Percentiles rank a stretch among this genome's conserved stretches.
phyloP scores from a whole-genome alignment of 2,329 filamentous ascomycete genomes.

The Dothistroma pini region DNA sequence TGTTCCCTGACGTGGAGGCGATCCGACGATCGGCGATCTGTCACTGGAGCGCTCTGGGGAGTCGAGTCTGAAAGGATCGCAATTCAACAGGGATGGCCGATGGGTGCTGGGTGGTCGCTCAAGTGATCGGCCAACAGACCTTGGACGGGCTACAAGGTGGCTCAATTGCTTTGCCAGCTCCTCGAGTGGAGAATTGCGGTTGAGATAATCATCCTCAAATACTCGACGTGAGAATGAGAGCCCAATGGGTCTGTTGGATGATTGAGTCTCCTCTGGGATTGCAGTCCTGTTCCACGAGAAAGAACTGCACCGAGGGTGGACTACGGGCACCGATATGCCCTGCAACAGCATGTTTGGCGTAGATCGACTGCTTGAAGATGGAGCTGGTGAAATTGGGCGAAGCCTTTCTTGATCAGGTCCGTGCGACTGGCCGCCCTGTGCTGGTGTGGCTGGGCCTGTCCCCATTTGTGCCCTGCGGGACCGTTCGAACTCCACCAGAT shows the following conservation, averaged over 20 bases:
- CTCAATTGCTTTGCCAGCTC: constrained; percentile 32
- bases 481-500: constrained; percentile 9
- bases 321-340: not conserved
- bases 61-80: constrained; percentile 20
- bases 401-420: not conserved
- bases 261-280: not conserved
- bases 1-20: not conserved
- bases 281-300: constrained; percentile 14
- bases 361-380: constrained; percentile 20
- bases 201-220: constrained; percentile 18
- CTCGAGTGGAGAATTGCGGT: constrained; percentile 33
- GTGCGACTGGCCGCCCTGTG: not conserved
- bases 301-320: constrained; percentile 22
- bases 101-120: constrained; percentile 16
- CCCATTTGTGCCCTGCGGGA: constrained; percentile 1
- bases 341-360: constrained; percentile 24
- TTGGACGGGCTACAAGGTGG: constrained; percentile 23
- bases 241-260: not conserved
- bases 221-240: not conserved
- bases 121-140: constrained; percentile 28
- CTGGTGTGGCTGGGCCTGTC: not conserved
- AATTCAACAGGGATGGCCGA: constrained; percentile 23
- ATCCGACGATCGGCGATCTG: not conserved
- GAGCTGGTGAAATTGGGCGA: constrained; percentile 10
- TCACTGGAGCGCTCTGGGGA: not conserved